Base-by-base conservation (phyloP, 805 yeast genomes). In the Wickerhamomyces silvicola region DNA sequence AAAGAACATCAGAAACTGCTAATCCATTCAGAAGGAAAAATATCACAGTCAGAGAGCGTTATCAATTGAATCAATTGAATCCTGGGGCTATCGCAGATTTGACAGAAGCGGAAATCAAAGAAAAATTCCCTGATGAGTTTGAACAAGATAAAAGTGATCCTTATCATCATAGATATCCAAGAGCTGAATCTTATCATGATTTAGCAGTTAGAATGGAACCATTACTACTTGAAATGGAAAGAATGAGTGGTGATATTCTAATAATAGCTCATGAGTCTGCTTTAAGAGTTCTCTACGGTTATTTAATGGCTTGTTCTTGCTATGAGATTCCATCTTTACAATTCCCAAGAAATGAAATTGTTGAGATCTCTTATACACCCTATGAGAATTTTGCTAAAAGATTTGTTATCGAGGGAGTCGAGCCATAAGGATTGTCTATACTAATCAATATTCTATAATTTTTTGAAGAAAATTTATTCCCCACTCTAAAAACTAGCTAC, bases 151-250 rank as follows among this genome's bases (percentile, higher is more conserved):
- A 59, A 36, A 59, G 66, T 38, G 97, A 90, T 54, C 96, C 96
- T 2, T 92, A 92, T 52, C 97, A 92, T 58, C 90, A 81, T 53
- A 68, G 98, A 38, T 92, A 74, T 53, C 84, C 95, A 3, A 69
- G 97, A 30, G 86, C 94, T 0, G 99, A 92, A 60, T 83, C 94
- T 31, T 92, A 87, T 53, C 98, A 92, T 58, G 99, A 92, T 57
- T 68, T 92, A 36, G 97, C 98, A 0, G 81, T 92, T 22, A 77
- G 95, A 46, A 72, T 92, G 61, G 98, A 92, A 59, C 95, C 97
- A 0, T 66, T 92, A 34, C 75, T 92, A 39, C 68, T 92, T 54
- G 97, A 92, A 57, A 80, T 92, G 77, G 99, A 92, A 57, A 72
- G 97, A 45, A 79, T 82, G 72, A 73, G 84, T 32, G 84, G 86